Conservation (phyloP, 768 basidiomycete genomes). For the Hygrophorus russula region DNA sequence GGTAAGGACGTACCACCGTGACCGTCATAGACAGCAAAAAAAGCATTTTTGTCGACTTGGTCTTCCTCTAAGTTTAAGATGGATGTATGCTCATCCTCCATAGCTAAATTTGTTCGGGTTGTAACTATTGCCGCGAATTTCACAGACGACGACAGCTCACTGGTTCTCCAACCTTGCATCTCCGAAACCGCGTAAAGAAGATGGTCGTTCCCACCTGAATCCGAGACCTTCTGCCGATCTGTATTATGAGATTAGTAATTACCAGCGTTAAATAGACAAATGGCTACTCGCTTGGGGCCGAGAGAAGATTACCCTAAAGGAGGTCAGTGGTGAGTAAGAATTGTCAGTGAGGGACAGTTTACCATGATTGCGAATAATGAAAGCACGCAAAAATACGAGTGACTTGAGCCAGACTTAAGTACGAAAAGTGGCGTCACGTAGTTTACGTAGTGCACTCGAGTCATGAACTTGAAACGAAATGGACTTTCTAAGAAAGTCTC, state of each 20-base stretch:
- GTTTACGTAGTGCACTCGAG: no score
- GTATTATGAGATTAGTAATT: slow-evolving; percentile 9
- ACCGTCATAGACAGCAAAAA: slow-evolving; percentile 97
- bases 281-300: slow-evolving; percentile 51
- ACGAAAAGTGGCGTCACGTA: no score
- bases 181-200: slow-evolving; percentile 75
- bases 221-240: slow-evolving; percentile 80
- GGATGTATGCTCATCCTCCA: slow-evolving; percentile 92
- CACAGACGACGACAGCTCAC: slow-evolving; percentile 41
- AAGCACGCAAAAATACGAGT: no score
- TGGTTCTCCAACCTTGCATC: slow-evolving; percentile 99
- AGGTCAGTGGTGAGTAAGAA: no score
- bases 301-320: slow-evolving; percentile 74
- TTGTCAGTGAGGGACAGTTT: slow-evolving; percentile 17
- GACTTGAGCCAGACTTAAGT: no score
- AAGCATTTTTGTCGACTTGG: slow-evolving; percentile 44
- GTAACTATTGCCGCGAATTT: no score
- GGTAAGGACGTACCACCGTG: slow-evolving; percentile 67
- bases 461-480: no score
- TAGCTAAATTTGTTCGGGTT: slow-evolving; percentile 41
- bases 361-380: no score
- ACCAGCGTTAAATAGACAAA: slow-evolving; percentile 1
- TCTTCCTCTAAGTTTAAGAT: slow-evolving; percentile 57
- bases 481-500: no score
- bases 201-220: slow-evolving; percentile 57